phyloP scores from a whole-genome alignment of 805 yeast genomes.

The Wickerhamomyces bovis region DNA sequence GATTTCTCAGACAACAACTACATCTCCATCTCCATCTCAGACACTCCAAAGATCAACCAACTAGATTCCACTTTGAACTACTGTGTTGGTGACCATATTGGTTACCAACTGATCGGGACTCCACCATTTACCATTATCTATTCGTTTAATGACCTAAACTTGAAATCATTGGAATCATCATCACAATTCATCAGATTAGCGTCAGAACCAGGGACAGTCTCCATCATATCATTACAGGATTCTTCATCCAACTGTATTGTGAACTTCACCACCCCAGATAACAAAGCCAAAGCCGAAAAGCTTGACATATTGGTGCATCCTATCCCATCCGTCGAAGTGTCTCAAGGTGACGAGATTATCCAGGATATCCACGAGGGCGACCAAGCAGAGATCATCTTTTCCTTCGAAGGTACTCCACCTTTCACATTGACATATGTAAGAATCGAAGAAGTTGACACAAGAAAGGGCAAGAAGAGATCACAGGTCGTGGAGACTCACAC shows the following conservation, averaged over 20 bases:
- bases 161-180: slow-evolving; percentile 47
- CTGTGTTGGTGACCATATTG: slow-evolving; percentile 90
- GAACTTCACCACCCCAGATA: slow-evolving; percentile 39
- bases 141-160: slow-evolving; percentile 56
- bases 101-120: slow-evolving; percentile 68
- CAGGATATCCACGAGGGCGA: slow-evolving; percentile 94
- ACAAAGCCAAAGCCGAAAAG: slow-evolving; percentile 27
- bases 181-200: slow-evolving; percentile 64
- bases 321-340: slow-evolving; percentile 76
- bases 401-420: slow-evolving; percentile 86
- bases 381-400: slow-evolving; percentile 78
- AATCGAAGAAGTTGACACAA: slow-evolving; percentile 42
- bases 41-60: slow-evolving; percentile 61
- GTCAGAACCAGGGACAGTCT: slow-evolving; percentile 70
- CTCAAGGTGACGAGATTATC: slow-evolving; percentile 67
- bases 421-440: slow-evolving; percentile 81
- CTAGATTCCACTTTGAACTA: slow-evolving; percentile 42
- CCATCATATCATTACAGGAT: slow-evolving; percentile 66
- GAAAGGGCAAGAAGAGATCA: slow-evolving; percentile 38
- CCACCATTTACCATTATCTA: slow-evolving; percentile 78
- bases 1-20: slow-evolving; percentile 37
- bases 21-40: slow-evolving; percentile 58
- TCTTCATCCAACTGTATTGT: slow-evolving; percentile 69
- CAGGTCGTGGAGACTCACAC: slow-evolving; percentile 55
- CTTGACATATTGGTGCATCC: slow-evolving; percentile 41